Evolutionary conservation across 805 yeast genomes (phyloP), one percentile per base, ranked within the genome.

Genomic region (Lachancea lanzarotensis): DNA sequence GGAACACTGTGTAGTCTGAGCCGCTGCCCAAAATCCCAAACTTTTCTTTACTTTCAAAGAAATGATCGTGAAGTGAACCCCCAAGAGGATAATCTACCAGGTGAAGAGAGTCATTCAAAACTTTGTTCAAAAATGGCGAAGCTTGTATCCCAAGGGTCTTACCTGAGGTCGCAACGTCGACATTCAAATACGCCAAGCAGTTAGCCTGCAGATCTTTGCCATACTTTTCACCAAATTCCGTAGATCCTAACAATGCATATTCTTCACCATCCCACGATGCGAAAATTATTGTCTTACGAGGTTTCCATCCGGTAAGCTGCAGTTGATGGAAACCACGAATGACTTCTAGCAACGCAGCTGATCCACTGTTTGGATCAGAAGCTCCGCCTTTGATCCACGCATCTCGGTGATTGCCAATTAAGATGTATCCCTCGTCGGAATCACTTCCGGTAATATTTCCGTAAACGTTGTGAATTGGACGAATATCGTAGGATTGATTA

Each of bases 211-310:
- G 60, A 30, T 56, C 54, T 31, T 68, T 60, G 4, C 76, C 72
- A 45, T 77, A 68, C 44, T 77, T 78, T 61, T 84, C 91, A 25
- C 85, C 91, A 70, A 72, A 83, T 49, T 82, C 90, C 2, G 90
- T 84, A 1, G 87, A 80, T 1, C 93, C 93, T 18, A 84, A 54
- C 27, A 84, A 66, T 0, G 81, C 89, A 54, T 80, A 80, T 62
- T 84, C 91, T 62, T 84, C 91, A 43, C 87, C 91, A 59, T 84
- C 93, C 87, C 89, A 84, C n/a, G 85, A 78, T 1, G 84, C 86
- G 45, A 84, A 71, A 38, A 78, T 63, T 42, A 84, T 79, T 1
- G 85, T 74, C 56, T 86, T 70, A 40, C 71, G 62, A 30, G 90
- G 90, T 54, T 74, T 73, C 83, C 84, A 84, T 8, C 87, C 88